Evolutionary conservation across 2,329 filamentous ascomycete genomes (phyloP).

Genomic region (Cytospora piceicola): DNA sequence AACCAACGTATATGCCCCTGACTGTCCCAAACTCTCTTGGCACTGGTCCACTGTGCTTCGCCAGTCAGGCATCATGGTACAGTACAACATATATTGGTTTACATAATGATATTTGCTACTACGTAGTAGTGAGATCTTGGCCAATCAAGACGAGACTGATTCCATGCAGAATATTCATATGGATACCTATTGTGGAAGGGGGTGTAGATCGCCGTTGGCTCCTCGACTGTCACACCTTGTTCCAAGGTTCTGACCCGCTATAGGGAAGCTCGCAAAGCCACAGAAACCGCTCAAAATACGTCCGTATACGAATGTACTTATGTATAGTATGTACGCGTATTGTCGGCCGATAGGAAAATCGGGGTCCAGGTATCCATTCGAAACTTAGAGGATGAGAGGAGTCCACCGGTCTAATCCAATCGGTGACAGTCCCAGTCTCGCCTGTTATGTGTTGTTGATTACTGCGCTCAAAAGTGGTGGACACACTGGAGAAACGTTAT

Average conservation of each 20-base stretch:
- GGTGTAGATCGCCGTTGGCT: not conserved
- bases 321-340: too few relatives aligned
- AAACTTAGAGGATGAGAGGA: too few relatives aligned
- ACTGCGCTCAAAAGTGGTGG: not conserved
- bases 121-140: not conserved
- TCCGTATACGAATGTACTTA: too few relatives aligned
- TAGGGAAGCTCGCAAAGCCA: not conserved
- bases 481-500: not conserved
- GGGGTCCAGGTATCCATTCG: too few relatives aligned
- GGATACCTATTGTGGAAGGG: too few relatives aligned
- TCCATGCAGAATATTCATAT: not conserved
- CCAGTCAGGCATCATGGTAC: too few relatives aligned
- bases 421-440: not conserved
- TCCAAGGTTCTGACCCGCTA: not conserved
- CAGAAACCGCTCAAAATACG: not conserved
- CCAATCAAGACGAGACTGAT: not conserved
- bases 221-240: fast-evolving
- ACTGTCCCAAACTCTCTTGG: not conserved
- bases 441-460: not conserved
- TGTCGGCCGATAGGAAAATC: too few relatives aligned
- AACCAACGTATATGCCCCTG: not conserved
- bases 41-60: not conserved
- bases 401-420: not conserved
- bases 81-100: not conserved
- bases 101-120: not conserved